Base-by-base conservation (phyloP, 2,329 filamentous ascomycete species). In the Cladobotryum mycophilum region DNA sequence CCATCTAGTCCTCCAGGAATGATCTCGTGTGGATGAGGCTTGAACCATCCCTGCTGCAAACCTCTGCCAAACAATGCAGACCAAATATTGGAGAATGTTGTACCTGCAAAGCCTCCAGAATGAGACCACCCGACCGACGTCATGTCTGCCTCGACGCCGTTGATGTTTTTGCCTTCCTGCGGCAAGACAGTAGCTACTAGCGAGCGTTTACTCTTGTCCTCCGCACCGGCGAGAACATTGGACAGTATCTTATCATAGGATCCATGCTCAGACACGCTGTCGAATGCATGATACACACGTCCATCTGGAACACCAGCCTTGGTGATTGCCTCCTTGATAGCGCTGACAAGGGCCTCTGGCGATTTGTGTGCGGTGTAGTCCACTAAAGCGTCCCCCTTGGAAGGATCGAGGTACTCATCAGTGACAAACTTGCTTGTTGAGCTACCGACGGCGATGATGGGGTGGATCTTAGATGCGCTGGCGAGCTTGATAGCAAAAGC, bases 401-500 rank as follows among this genome's bases (percentile, higher is more conserved):
- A 11, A 5, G 25, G n/a, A 15, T 60, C 53, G 13, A 61, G 37
- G 13, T 56, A 18, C 0, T 42, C 38, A 37, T 58, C 37, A 45
- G 17, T 3, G 42, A 42, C 30, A 37, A 51, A 55, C 14, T 41
- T 18, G n/a, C 20, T 53, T 33, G 41, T 47, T 9, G 13, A 64
- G 9, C 81, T 79, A 1, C 79, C 78, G 15, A 85, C 65, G 35
- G 71, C 72, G 55, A 84, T 79, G 43, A 84, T 69, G 0, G 81
- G 81, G 58, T 82, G 77, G 41, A 84, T 76, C 52, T 79, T 76
- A n/a, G 70, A 64, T 5, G 53, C 63, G 1, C 56, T 58, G 13
- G 76, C 76, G 4, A 84, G 67, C 58, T 84, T 77, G 46, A 84
- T 70, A 0, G 75, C 78, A 58, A 76, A 83, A 2, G 76, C 69